Base-by-base conservation (phyloP, 495 filamentous ascomycete species). In the Neurospora sp. region DNA sequence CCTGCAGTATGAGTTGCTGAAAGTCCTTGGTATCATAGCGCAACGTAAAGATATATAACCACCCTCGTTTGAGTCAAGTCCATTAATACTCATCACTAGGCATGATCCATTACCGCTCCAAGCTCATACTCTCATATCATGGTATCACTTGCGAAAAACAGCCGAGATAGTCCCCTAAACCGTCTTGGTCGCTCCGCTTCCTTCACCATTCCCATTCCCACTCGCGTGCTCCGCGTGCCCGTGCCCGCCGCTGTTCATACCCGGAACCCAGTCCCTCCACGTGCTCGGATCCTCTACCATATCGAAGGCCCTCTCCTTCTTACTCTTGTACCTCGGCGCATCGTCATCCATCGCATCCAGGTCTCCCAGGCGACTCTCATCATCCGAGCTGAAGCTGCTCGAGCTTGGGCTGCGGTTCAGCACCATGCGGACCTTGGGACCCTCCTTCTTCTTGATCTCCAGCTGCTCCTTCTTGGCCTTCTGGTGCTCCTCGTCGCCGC, bases 351-450 rank as follows among this genome's bases (percentile, higher is more conserved):
- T 3, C 34, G 24, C 28, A 21, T 77, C 86, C 82, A 82, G 84
- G 80, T 88, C 86, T 69, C 90, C 87, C 36, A 97, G 81, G 71
- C 90, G 88, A 62, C 93, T 91, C 77, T 94, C 89, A 69, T 95
- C 93, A 59, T 88, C 90, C 70, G 90, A 93, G 69, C 90, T 92
- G 43, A 94, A 86, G 79, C 79, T 88, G 76, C 72, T 87, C 45
- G 77, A 73, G 82, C 38, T 87, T 75, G 73, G 82, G 81, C 82
- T 89, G 81, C 86, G 86, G 73, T 89, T 86, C 74, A 95, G 88
- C 34, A 92, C 88, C 80, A 90, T 92, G 6, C 88, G 84, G 38
- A 92, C 83, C n/a, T 85, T 80, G 19, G 82, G 76, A 42, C 92
- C 91, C 71, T 90, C 87, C 38, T 79, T 81, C 83, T 89, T 87